phyloP scores from a whole-genome alignment of 371 early-diverging fungal species.

The Haplosporangium sp. region DNA sequence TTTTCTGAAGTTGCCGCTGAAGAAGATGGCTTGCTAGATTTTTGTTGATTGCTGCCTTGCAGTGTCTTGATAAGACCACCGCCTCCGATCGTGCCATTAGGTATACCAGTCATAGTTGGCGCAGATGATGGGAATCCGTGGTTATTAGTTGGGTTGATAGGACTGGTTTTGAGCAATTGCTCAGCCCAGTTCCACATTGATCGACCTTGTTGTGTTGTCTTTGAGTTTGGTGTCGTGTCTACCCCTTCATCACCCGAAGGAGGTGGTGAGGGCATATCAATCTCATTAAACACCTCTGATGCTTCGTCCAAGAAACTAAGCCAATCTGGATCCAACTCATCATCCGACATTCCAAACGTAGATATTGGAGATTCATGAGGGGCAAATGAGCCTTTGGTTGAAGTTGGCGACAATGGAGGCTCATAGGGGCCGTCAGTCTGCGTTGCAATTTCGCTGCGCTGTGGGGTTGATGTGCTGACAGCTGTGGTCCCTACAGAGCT shows the following conservation, averaged over 20 bases:
- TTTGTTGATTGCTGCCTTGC: slow-evolving; percentile 25
- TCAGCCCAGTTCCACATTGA: slow-evolving; percentile 42
- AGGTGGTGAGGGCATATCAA: slow-evolving; percentile 33
- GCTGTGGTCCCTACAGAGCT: neutral
- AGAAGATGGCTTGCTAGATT: slow-evolving; percentile 3
- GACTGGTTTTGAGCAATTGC: slow-evolving; percentile 24
- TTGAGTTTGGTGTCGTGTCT: neutral
- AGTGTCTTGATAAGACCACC: slow-evolving; percentile 39
- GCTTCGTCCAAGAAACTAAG: slow-evolving; percentile 51
- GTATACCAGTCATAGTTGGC: slow-evolving; percentile 13
- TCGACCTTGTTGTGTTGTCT: slow-evolving; percentile 11
- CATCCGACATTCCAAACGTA: slow-evolving; percentile 25
- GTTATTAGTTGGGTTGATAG: slow-evolving; percentile 17
- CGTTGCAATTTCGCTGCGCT: slow-evolving; percentile 45
- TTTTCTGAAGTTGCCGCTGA: slow-evolving; percentile 4
- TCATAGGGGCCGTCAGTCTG: slow-evolving; percentile 45
- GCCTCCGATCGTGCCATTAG: slow-evolving; percentile 18
- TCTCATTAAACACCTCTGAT: slow-evolving; percentile 26
- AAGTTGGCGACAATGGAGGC: slow-evolving; percentile 23
- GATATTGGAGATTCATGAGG: slow-evolving; percentile 19
- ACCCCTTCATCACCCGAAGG: slow-evolving; percentile 28
- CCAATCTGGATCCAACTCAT: slow-evolving; percentile 50
- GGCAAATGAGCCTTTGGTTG: slow-evolving; percentile 10
- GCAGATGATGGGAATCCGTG: slow-evolving; percentile 17
- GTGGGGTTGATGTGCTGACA: slow-evolving; percentile 13